phyloP scores from a whole-genome alignment of 1,139 yeast species.

The Diutina ranongensis region DNA sequence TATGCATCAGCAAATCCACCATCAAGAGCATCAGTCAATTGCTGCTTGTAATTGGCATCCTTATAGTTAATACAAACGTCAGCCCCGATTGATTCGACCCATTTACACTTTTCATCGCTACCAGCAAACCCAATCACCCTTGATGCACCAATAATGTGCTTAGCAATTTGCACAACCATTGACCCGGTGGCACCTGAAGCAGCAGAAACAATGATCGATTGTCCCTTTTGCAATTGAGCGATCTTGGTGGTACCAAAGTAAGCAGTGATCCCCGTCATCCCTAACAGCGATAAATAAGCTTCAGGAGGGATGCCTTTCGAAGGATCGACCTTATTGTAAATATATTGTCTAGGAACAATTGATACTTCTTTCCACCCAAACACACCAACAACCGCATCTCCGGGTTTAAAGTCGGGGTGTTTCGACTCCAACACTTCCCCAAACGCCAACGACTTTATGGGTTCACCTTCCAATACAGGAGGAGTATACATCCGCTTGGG shows the following conservation, averaged over 20 bases:
- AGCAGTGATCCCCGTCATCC: slow-evolving; percentile 54
- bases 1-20: slow-evolving; percentile 32
- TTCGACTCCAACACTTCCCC: slow-evolving; percentile 38
- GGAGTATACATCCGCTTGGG: slow-evolving; percentile 33
- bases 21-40: slow-evolving; percentile 32
- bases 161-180: slow-evolving; percentile 48
- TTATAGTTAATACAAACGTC: slow-evolving; percentile 46
- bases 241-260: slow-evolving; percentile 41
- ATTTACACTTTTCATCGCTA: slow-evolving; percentile 41
- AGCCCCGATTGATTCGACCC: slow-evolving; percentile 46
- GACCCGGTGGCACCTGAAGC: slow-evolving; percentile 68
- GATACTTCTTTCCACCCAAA: slow-evolving; percentile 32
- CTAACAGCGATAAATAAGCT: slow-evolving; percentile 33
- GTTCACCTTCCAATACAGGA: slow-evolving; percentile 35
- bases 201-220: slow-evolving; percentile 42
- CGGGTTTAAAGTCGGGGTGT: slow-evolving; percentile 24
- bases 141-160: slow-evolving; percentile 38
- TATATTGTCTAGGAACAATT: slow-evolving; percentile 12
- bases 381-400: slow-evolving; percentile 27
- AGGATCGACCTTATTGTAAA: slow-evolving; percentile 15
- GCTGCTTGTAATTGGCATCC: slow-evolving; percentile 28
- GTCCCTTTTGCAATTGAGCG: slow-evolving; percentile 25
- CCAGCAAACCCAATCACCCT: slow-evolving; percentile 60
- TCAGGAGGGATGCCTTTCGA: background rate
- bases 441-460: slow-evolving; percentile 39